Evolutionary conservation across 1,284 basidiomycete species (phyloP), one percentile per base, ranked within the genome.

Genomic region (Rhodotorula sp.): DNA sequence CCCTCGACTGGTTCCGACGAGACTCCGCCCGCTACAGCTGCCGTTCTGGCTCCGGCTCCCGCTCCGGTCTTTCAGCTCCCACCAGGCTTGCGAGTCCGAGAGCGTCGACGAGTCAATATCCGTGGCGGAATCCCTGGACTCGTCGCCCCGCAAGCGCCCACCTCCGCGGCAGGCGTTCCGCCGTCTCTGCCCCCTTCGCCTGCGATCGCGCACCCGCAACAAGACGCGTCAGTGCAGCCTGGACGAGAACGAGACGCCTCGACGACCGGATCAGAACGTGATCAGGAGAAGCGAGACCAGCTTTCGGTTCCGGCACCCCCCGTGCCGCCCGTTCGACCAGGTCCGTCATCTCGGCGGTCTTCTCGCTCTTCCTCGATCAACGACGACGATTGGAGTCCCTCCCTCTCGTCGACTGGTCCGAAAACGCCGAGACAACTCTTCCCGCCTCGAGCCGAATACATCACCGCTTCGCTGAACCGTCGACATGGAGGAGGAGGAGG

Each of bases 41-140:
- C 66, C 18, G 59, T 54, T 16, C 54, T 34, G 34, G 34, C 34
- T 34, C 34, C 34, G 34, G 5, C 34, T 0, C 34, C 34, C 5
- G 34, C 34, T 6, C 34, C 28, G 26, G 26, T 55, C 12, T 65
- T 70, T 26, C 55, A 64, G 34, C 62, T 68, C 3, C 64, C 72
- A 1, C 62, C 69, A 0, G 64, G 67, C 5, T 38, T 72, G n/a
- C 59, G 64, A 1, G 64, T 68, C 18, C 47, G 69, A 48, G 70
- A 74, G 49, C 63, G 74, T 6, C 50, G 72, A 38, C 55, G 74
- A 52, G 72, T 73, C 67, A 72, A 76, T 49, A 67, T 76, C 43
- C 52, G 62, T 7, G 15, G 38, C 16, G 34, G 61, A n/a, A 23
- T 52, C 43, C 43, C n/a, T 28, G 14, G 18, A 5, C 54, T 55